Evolutionary conservation across 1,139 yeast species (phyloP), one percentile per base, ranked within the genome.

Genomic region (Blastobotrys raffinosifermentans): DNA sequence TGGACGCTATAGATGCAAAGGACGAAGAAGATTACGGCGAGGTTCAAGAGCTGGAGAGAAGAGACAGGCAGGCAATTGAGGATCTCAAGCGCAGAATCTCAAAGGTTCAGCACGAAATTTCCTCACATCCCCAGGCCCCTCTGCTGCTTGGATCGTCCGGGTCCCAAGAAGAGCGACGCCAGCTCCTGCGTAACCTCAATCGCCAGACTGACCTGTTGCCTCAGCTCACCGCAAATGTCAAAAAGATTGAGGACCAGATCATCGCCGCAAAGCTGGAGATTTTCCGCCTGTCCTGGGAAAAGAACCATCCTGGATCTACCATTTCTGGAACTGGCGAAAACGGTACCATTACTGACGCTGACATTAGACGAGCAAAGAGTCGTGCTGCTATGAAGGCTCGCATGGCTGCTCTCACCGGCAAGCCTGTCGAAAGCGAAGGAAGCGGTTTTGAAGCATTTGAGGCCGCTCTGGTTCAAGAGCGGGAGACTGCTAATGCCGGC

Each of bases 341-440:
- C 52, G 96, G 96, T 11, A 76, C 77, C 46, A 72, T 86, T 7
- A 85, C 96, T 3, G 95, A 85, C 25, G 64, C 75, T 11, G 96
- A 89, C 55, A 72, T 83, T 43, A 72, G 82, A 42, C 82, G 82
- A 53, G 91, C 87, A 34, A 80, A 75, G 50, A 78, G 85, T 30
- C 80, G 83, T 54, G 91, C 91, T 34, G 63, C 78, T 40, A 67
- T 89, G 48, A 80, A 79, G 47, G 82, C 89, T 31, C 71, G 94
- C 47, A 86, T 89, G 94, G 94, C 95, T 15, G 85, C 91, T 6
- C 69, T 91, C 49, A 87, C 96, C 0, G 97, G 96, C 1, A 77
- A 77, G 45, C 68, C 72, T 2, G 66, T 70, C 35, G 35, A 26
- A 4, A 61, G 70, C 11, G 47, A 47, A 11, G 49, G 43, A 16